Conservation (phyloP, 1,139 yeast species). For the Geotrichum histeridarum region DNA sequence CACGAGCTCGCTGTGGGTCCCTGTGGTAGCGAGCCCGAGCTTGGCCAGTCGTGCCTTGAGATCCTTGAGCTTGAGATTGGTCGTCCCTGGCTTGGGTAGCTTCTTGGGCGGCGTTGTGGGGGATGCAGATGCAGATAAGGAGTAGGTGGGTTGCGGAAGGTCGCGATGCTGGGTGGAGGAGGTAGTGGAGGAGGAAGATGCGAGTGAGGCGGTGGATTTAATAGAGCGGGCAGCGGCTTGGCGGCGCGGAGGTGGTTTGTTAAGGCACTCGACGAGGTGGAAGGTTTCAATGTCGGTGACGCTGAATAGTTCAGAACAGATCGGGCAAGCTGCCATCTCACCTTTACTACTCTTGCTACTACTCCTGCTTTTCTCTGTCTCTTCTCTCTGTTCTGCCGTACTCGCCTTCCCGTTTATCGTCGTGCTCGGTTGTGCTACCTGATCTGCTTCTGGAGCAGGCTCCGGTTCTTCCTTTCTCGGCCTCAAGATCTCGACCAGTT, state of each 20-base stretch:
- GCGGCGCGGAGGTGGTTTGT: not conserved
- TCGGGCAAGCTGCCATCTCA: conserved; percentile 49
- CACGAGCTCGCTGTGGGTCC: conserved; percentile 57
- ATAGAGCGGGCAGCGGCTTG: not conserved
- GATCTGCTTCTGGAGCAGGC: conserved; percentile 3
- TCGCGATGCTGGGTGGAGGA: conserved; percentile 7
- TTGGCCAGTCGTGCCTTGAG: conserved; percentile 52
- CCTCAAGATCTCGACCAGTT: conserved; percentile 18
- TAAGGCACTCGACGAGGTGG: conserved; percentile 69
- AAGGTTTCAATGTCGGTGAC: conserved; percentile 53
- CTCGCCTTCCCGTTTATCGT: conserved; percentile 2
- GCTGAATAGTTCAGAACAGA: conserved; percentile 57
- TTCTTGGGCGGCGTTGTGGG: conserved; percentile 9
- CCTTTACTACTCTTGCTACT: not conserved
- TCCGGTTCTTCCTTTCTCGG: conserved; percentile 7
- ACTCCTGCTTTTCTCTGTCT: conserved; percentile 18
- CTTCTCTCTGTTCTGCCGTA: conserved; percentile 6
- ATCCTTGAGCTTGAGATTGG: conserved; percentile 48
- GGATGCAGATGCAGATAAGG: conserved; percentile 8
- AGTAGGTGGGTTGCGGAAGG: not conserved
- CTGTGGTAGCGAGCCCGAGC: conserved; percentile 54
- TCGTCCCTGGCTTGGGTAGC: conserved; percentile 42
- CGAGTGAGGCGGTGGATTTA: not conserved
- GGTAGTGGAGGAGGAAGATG: conserved; percentile 5
- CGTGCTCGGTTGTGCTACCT: not conserved